Base-by-base conservation (phyloP, 1,284 basidiomycete genomes). In the Earliella scabrosa region DNA sequence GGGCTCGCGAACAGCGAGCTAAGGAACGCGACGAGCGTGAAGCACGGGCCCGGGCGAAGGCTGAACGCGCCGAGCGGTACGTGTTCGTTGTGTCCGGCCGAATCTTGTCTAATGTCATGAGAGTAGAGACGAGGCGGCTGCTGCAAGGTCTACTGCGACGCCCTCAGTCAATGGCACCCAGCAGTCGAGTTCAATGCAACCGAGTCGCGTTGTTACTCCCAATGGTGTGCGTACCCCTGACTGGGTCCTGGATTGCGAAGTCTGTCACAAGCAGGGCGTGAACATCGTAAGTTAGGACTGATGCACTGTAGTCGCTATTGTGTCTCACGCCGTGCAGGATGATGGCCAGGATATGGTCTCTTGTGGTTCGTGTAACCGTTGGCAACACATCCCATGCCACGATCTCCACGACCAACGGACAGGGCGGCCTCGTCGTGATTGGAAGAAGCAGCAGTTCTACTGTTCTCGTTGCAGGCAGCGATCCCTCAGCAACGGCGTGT, bases 171-270 rank as follows among this genome's bases (percentile, higher is more conserved):
- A 61, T 29, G 64, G 65, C 44, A 61, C 66, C 2, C 62, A 64
- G 20, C 62, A 60, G 38, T 63, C 59, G 5, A 66, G 61, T 27
- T 63, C 54, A 1, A 49, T 59, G 13, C 61, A 70, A 35, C 54
- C 63, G 7, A 68, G 70, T 45, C 68, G 71, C 13, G 73, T 72
- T 16, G 64, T 66, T 18, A 71, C 70, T 14, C 67, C 68, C 6
- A 78, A 74, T 58, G 79, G 80, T 32, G 71, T 78, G 16, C 79
- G 77, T 43, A 80, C 77, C 29, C 79, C 80, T 47, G 71, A 88
- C 57, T 95, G 93, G 93, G 84, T 90, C 53, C 76, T 95, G 41
- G 86, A 90, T 65, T 95, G 93, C 69, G 93, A 95, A 66, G 78
- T 95, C 20, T 95, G 93, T 68, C 80, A 80, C 48, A 79, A 80